phyloP scores from a whole-genome alignment of 164 flowering plant genomes.

The Piper betle region DNA sequence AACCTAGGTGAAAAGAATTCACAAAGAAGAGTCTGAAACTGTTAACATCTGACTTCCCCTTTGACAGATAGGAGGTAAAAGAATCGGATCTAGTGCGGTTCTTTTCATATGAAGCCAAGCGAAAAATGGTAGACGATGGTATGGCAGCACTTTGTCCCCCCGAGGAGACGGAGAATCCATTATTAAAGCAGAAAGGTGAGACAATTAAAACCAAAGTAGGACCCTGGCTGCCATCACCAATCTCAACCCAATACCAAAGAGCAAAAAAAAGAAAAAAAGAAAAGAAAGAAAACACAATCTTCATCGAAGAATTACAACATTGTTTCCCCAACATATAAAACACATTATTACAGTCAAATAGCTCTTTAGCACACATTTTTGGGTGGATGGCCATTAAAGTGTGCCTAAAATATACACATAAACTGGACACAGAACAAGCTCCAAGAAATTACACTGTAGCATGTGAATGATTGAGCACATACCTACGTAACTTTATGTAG shows the following conservation, averaged over 20 bases:
- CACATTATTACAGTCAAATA: neutral
- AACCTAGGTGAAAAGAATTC: neutral
- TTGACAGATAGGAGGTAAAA: slow-evolving; percentile 21
- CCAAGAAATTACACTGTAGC: neutral
- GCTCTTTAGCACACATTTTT: neutral
- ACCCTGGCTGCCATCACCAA: neutral
- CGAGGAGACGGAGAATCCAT: slow-evolving; percentile 5
- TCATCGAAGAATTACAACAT: neutral
- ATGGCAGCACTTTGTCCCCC: slow-evolving; percentile 34
- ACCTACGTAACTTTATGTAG: neutral
- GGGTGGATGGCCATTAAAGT: neutral
- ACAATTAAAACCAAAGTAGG: neutral
- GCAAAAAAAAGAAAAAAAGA: neutral
- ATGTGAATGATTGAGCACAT: neutral
- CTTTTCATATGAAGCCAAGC: slow-evolving; percentile 35
- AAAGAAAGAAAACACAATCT: neutral
- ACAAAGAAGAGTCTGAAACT: neutral
- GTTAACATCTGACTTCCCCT: slow-evolving; percentile 46
- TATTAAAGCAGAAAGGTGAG: neutral
- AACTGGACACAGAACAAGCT: neutral
- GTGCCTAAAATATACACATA: neutral
- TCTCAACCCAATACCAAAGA: neutral
- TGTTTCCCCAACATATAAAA: neutral
- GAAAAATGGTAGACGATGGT: slow-evolving; percentile 32
- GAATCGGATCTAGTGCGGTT: slow-evolving; percentile 19